These are phyloP conservation scores for Conticribra guillardii DNA, from an alignment of 108 stramenopile genomes.

Conservation along the genomic window DNA sequence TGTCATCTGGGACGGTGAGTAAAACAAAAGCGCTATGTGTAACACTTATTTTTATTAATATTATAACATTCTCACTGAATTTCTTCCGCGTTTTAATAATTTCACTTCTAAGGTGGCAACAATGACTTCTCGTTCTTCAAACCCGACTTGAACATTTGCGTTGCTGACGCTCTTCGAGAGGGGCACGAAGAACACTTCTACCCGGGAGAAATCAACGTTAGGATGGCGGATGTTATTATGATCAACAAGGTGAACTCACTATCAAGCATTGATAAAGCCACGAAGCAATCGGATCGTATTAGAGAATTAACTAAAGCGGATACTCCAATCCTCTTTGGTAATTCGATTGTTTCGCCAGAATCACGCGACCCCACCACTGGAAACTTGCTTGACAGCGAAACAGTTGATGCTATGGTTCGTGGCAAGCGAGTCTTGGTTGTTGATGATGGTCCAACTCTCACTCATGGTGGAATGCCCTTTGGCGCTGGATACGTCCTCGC, in stretches of 20 bases:
- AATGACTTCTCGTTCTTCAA: constrained; percentile 56
- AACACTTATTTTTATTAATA: not conserved
- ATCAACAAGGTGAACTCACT: constrained; percentile 55
- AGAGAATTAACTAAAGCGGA: constrained; percentile 25
- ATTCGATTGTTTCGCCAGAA: constrained; percentile 46
- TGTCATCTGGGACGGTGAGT: constrained; percentile 52
- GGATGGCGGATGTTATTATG: constrained; percentile 52
- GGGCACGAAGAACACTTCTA: constrained; percentile 53
- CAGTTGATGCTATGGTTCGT: constrained; percentile 36
- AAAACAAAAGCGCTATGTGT: not conserved
- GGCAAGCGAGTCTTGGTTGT: constrained; percentile 59
- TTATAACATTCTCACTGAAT: too few species aligned
- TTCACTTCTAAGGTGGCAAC: constrained; percentile 48
- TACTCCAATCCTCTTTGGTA: constrained; percentile 42
- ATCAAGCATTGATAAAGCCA: constrained; percentile 23
- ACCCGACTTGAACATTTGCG: constrained; percentile 45
- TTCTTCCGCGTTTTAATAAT: not conserved
- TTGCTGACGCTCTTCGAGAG: constrained; percentile 55
- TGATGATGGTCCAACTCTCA: constrained; percentile 62
- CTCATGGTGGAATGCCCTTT: constrained; percentile 63
- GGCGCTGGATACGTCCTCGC: constrained; percentile 60
- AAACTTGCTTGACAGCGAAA: constrained; percentile 15
- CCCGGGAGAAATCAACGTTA: constrained; percentile 54
- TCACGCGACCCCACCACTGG: constrained; percentile 25
- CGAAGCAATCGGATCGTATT: constrained; percentile 42